Conservation (phyloP, 345 rosid genomes). For the Raphanus raphanistrum region DNA sequence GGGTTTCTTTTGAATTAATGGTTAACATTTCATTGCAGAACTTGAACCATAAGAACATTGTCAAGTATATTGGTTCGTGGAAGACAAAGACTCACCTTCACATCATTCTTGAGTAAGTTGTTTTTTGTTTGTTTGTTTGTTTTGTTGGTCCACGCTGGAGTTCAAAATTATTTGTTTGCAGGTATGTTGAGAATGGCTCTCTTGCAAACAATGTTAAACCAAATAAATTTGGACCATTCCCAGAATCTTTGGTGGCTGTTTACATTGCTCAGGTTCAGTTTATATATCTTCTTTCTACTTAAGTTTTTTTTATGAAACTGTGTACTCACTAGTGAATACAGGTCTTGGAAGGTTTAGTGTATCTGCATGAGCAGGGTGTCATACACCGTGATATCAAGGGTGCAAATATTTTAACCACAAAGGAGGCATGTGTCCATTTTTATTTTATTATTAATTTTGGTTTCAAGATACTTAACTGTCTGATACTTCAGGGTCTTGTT, state of each 20-base stretch:
- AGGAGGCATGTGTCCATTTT: constrained; percentile 60
- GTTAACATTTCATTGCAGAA: neutral
- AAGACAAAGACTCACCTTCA: constrained; percentile 96
- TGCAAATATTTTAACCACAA: constrained; percentile 98
- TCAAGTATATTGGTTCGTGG: constrained; percentile 93
- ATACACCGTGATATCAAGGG: constrained; percentile 99
- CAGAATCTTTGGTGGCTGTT: constrained; percentile 93
- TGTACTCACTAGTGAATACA: constrained; percentile 40
- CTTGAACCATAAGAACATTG: constrained; percentile 44
- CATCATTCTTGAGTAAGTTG: constrained; percentile 92
- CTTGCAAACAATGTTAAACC: constrained; percentile 99
- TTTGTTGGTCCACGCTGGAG: neutral
- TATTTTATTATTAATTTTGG: constrained; percentile 3
- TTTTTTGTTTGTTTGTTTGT: constrained; percentile 13
- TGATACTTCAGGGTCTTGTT: constrained; percentile 74
- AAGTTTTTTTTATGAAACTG: constrained; percentile 10
- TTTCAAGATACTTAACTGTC: constrained; percentile 24
- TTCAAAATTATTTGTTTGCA: constrained; percentile 37
- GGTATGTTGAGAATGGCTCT: constrained; percentile 99
- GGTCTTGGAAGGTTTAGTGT: constrained; percentile 97
- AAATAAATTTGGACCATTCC: constrained; percentile 97
- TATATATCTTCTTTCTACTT: constrained; percentile 31
- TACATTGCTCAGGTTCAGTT: constrained; percentile 92
- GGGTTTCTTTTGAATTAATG: neutral
- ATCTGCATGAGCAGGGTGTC: constrained; percentile 98